Percentiles rank a stretch among this genome's conserved stretches.
phyloP scores from a whole-genome alignment of 2,329 filamentous ascomycete genomes.

The Fusarium napiforme region DNA sequence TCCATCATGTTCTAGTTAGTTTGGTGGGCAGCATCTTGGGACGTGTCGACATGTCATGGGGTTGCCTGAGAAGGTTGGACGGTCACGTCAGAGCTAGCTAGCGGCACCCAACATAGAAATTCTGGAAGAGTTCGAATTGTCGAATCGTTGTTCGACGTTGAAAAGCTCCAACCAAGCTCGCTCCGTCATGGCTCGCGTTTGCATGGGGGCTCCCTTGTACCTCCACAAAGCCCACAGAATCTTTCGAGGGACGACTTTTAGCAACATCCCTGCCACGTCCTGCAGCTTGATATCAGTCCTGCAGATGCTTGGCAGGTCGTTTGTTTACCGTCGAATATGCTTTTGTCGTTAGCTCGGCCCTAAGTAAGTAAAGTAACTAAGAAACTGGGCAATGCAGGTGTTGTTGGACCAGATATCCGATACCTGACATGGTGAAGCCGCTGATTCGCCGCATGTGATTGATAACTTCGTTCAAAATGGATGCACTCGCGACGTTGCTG shows the following conservation, averaged over 20 bases:
- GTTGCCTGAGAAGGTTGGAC: slow-evolving; percentile 30
- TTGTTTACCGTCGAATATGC: slow-evolving; percentile 7
- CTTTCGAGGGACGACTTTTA: slow-evolving; percentile 20
- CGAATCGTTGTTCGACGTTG: slow-evolving; percentile 39
- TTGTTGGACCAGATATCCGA: not conserved
- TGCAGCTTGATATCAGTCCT: slow-evolving; percentile 27
- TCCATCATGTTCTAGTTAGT: slow-evolving; percentile 31
- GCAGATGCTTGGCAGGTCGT: slow-evolving; percentile 30
- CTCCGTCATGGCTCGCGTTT: slow-evolving; percentile 35
- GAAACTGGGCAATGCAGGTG: not conserved
- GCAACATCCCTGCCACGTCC: slow-evolving; percentile 27
- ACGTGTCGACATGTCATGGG: slow-evolving; percentile 41
- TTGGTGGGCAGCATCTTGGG: slow-evolving; percentile 19
- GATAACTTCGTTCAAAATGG: not conserved
- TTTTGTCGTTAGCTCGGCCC: slow-evolving; percentile 13
- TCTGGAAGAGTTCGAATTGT: slow-evolving; percentile 48
- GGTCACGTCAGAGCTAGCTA: slow-evolving; percentile 44
- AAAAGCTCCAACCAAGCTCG: slow-evolving; percentile 30
- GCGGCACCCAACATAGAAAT: slow-evolving; percentile 39
- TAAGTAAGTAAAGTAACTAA: not conserved
- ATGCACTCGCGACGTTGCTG: not conserved
- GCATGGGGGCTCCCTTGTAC: slow-evolving; percentile 33
- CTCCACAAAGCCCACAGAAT: slow-evolving; percentile 40
- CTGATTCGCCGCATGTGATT: not conserved
- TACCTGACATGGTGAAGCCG: not conserved